These are phyloP conservation scores for Fusarium newnesense DNA, from an alignment of 2,329 filamentous ascomycete species.

Conservation along the genomic window DNA sequence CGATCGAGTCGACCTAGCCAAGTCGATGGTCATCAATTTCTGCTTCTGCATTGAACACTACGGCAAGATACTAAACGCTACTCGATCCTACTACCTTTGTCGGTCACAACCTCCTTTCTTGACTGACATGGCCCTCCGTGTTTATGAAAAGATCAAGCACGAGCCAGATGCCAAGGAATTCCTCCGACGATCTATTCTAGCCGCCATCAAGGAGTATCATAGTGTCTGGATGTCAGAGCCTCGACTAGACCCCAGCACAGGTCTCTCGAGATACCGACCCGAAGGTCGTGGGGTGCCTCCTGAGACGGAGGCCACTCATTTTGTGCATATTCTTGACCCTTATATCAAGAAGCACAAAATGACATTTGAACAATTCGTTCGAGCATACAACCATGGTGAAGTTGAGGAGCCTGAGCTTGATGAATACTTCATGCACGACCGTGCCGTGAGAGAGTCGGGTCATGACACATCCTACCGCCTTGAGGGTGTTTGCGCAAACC, in stretches of 20 bases:
- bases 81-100: slow-evolving; percentile 92
- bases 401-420: slow-evolving; percentile 90
- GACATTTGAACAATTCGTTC: slow-evolving; percentile 84
- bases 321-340: slow-evolving; percentile 82
- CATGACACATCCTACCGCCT: slow-evolving; percentile 97
- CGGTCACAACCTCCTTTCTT: slow-evolving; percentile 96
- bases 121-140: slow-evolving; percentile 94
- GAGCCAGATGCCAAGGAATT: slow-evolving; percentile 85
- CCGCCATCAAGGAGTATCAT: slow-evolving; percentile 97
- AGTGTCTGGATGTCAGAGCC: slow-evolving; percentile 86
- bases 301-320: slow-evolving; percentile 89
- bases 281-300: slow-evolving; percentile 87
- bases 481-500: slow-evolving; percentile 85
- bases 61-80: slow-evolving; percentile 97
- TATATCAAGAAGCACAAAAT: slow-evolving; percentile 87
- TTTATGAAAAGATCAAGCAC: slow-evolving; percentile 92
- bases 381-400: slow-evolving; percentile 83
- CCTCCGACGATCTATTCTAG: slow-evolving; percentile 80
- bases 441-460: slow-evolving; percentile 93
- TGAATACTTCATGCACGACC: slow-evolving; percentile 95
- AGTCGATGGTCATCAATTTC: slow-evolving; percentile 95
- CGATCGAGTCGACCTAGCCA: slow-evolving; percentile 86
- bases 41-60: slow-evolving; percentile 99
- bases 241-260: slow-evolving; percentile 79
- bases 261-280: slow-evolving; percentile 85